Evolutionary conservation across 495 filamentous ascomycete species (phyloP).

Genomic region (Chlorociboria aeruginascens): DNA sequence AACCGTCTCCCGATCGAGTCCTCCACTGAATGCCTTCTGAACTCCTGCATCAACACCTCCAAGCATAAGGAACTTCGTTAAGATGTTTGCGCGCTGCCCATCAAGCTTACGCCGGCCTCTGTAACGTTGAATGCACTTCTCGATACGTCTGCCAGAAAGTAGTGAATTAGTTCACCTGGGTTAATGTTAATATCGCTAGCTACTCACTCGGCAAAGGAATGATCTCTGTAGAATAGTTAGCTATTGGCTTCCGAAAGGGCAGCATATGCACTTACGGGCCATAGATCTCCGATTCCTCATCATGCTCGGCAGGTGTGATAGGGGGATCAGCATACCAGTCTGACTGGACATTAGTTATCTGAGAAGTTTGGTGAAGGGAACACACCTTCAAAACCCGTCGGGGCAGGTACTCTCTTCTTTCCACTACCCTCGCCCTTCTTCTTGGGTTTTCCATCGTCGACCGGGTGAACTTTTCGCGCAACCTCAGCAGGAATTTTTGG

Average conservation of each 20-base stretch:
- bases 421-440: slow-evolving; percentile 17
- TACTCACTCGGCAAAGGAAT: slow-evolving; percentile 28
- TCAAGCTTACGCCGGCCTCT: slow-evolving; percentile 62
- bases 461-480: too few relatives aligned
- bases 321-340: slow-evolving; percentile 70
- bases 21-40: slow-evolving; percentile 52
- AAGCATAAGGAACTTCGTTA: slow-evolving; percentile 67
- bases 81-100: slow-evolving; percentile 43
- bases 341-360: slow-evolving; percentile 11
- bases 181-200: neutral
- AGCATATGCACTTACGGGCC: slow-evolving; percentile 29
- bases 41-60: slow-evolving; percentile 61
- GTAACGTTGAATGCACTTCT: slow-evolving; percentile 77
- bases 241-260: neutral
- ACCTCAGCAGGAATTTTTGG: too few relatives aligned
- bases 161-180: neutral
- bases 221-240: slow-evolving; percentile 14
- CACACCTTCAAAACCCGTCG: slow-evolving; percentile 47
- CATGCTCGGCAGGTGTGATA: slow-evolving; percentile 51
- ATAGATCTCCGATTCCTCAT: slow-evolving; percentile 50
- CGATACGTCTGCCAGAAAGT: slow-evolving; percentile 52
- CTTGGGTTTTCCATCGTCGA: neutral
- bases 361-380: neutral
- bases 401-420: slow-evolving; percentile 26
- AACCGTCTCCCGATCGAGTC: slow-evolving; percentile 34